Conservation (phyloP, 208 protist species). For the Herpetomonas muscarum region DNA sequence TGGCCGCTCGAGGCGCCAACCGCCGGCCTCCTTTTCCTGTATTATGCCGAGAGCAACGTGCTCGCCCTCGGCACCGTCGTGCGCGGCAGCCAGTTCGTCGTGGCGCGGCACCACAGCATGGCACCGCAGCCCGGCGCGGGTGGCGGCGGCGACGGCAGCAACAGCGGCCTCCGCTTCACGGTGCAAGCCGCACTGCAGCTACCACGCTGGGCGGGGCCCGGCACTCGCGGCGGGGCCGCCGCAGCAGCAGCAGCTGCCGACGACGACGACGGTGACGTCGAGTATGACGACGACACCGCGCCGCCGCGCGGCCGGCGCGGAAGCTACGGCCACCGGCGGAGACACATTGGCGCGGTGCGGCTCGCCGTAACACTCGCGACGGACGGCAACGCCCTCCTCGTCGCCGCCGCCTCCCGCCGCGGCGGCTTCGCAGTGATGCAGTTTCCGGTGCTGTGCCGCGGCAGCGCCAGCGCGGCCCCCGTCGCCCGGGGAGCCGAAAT, state of each 20-base stretch:
- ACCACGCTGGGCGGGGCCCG: background rate
- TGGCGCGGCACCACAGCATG: background rate
- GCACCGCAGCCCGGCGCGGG: no score
- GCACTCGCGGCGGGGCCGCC: no score
- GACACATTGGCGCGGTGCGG: background rate
- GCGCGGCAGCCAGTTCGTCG: slow-evolving; percentile 12
- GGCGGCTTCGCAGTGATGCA: slow-evolving; percentile 24
- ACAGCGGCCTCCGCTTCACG: background rate
- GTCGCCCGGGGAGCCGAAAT: no score
- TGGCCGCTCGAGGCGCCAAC: slow-evolving; percentile 19
- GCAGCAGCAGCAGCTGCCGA: background rate
- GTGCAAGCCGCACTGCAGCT: background rate
- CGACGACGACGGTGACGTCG: slow-evolving; percentile 5
- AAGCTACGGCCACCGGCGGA: background rate
- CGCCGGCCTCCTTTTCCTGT: slow-evolving; percentile 35
- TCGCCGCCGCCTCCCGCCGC: slow-evolving; percentile 27
- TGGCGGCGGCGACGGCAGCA: background rate
- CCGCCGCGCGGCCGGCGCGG: slow-evolving; percentile 12
- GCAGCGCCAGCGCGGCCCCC: background rate
- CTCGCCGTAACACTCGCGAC: slow-evolving; percentile 1
- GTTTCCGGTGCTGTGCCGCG: slow-evolving; percentile 27
- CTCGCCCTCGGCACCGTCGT: slow-evolving; percentile 32
- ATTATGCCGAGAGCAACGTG: slow-evolving; percentile 39
- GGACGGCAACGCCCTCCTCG: slow-evolving; percentile 21
- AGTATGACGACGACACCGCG: slow-evolving; percentile 19